Evolutionary conservation across 805 yeast species (phyloP).

Genomic region (Metschnikowia drakensbergensis): DNA sequence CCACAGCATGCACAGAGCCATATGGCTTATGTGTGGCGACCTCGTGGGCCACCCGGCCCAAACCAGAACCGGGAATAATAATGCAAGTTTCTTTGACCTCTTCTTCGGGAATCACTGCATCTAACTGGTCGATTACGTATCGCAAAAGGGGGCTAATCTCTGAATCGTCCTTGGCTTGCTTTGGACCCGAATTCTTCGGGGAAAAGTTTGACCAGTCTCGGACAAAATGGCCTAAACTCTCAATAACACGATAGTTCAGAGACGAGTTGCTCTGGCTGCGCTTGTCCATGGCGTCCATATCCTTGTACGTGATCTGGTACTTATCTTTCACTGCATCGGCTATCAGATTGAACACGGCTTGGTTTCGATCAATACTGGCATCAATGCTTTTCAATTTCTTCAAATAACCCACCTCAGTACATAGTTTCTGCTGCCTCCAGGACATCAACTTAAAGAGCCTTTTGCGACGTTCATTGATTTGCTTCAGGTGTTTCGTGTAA

Average conservation of each 20-base stretch:
- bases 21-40: conserved; percentile 42
- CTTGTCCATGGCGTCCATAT: conserved; percentile 4
- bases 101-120: conserved; percentile 22
- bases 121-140: conserved; percentile 47
- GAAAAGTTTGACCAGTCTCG: conserved; percentile 64
- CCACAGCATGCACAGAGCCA: conserved; percentile 64
- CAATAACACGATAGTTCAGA: conserved; percentile 48
- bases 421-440: conserved; percentile 54
- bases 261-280: conserved; percentile 15
- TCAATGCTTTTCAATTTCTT: conserved; percentile 51
- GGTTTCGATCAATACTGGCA: conserved; percentile 44
- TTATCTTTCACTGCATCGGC: conserved; percentile 39
- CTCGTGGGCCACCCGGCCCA: conserved; percentile 74
- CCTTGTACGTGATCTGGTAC: conserved; percentile 43
- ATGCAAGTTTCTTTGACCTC: conserved; percentile 44
- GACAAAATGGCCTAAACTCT: conserved; percentile 68
- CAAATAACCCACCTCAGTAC: conserved; percentile 50
- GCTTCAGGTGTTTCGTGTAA: conserved; percentile 38
- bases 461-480: conserved; percentile 45
- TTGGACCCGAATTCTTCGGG: neutral
- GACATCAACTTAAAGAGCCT: conserved; percentile 45
- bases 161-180: conserved; percentile 28
- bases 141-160: conserved; percentile 54
- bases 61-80: conserved; percentile 84
- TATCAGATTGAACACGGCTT: conserved; percentile 42